These are phyloP conservation scores for Primulina eburnea DNA, from an alignment of 257 asterid genomes.

Conservation along the genomic window DNA sequence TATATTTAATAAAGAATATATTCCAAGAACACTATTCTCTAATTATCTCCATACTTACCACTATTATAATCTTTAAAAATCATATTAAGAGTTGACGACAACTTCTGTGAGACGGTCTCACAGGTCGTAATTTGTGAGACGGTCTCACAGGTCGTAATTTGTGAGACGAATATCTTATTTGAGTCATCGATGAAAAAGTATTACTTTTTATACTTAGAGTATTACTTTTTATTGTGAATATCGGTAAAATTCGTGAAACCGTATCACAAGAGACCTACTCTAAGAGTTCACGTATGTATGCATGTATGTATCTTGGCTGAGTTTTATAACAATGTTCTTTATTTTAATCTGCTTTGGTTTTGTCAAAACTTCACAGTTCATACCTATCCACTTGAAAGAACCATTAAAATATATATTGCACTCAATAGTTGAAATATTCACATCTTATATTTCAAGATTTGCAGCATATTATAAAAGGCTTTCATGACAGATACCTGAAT, in stretches of 20 bases:
- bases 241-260: too few relatives aligned
- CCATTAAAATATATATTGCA: slow-evolving; percentile 21
- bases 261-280: too few relatives aligned
- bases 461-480: slow-evolving; percentile 24
- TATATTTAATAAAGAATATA: not conserved
- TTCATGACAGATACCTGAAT: slow-evolving; percentile 20
- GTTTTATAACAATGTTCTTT: not conserved
- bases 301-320: slow-evolving; percentile 24
- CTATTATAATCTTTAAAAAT: too few relatives aligned
- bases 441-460: slow-evolving; percentile 37
- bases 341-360: slow-evolving; percentile 41
- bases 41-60: not conserved
- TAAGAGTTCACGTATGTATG: not conserved
- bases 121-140: too few relatives aligned
- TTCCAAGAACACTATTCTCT: not conserved
- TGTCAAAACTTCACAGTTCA: slow-evolving; percentile 48
- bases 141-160: too few relatives aligned
- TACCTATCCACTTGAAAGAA: slow-evolving; percentile 54
- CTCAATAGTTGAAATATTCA: slow-evolving; percentile 37
- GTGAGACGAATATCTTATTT: too few relatives aligned
- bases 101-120: too few relatives aligned
- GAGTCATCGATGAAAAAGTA: too few relatives aligned
- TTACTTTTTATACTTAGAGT: too few relatives aligned
- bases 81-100: not conserved
- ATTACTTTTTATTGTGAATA: too few relatives aligned